A percentile compares a stretch with the other conserved stretches of the same genome.
Evolutionary conservation across 1,284 basidiomycete species (phyloP).

Genomic region (Leccinum pachyderme): DNA sequence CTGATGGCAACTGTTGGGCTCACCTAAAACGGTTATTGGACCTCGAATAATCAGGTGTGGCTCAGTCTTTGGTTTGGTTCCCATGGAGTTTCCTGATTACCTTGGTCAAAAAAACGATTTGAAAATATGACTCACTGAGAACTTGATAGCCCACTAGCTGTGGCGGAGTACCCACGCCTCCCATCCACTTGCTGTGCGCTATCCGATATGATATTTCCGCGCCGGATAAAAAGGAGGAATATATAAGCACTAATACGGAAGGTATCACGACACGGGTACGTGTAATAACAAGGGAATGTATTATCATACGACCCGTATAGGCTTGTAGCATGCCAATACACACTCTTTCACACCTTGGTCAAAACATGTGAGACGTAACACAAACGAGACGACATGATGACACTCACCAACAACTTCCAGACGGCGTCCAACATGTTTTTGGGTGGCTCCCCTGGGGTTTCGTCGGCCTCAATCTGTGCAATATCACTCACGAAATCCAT

Average conservation of each 20-base stretch:
- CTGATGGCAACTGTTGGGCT: no score
- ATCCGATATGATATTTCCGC: constrained; percentile 2
- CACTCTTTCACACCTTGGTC: constrained; percentile 26
- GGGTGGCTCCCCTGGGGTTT: constrained; percentile 71
- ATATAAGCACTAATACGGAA: constrained; percentile 5
- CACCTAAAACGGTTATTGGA: no score
- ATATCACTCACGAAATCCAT: constrained; percentile 80
- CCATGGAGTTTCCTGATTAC: no score
- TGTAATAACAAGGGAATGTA: not conserved
- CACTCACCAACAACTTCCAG: constrained; percentile 70
- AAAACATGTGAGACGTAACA: constrained; percentile 2
- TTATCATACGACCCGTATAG: not conserved
- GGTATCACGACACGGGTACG: constrained; percentile 1
- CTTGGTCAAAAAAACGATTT: no score
- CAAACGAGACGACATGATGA: constrained; percentile 6
- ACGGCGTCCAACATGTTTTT: constrained; percentile 64
- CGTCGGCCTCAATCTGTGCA: constrained; percentile 71
- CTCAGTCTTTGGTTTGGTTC: no score
- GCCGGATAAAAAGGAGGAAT: not conserved
- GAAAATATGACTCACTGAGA: no score
- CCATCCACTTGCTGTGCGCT: constrained; percentile 8
- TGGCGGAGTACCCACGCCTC: not conserved
- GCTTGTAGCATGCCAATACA: not conserved
- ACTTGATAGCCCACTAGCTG: no score
- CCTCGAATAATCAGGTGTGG: no score